Evolutionary conservation across 768 basidiomycete species (phyloP).

Genomic region (Macrolepiota albuminosa): DNA sequence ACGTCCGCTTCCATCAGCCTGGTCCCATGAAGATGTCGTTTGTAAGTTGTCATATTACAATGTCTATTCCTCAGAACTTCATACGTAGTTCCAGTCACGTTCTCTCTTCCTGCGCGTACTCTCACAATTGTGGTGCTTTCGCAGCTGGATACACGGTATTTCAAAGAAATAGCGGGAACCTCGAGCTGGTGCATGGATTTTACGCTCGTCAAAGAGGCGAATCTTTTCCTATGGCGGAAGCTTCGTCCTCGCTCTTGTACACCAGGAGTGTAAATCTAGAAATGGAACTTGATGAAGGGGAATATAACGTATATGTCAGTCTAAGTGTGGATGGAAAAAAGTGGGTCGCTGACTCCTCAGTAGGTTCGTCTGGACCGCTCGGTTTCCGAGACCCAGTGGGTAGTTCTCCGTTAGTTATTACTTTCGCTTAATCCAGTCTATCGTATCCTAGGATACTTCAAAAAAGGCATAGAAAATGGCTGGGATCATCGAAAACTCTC

Average conservation of each 20-base stretch:
- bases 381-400: conserved; percentile 18
- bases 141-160: conserved; percentile 47
- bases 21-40: conserved; percentile 50
- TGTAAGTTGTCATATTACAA: conserved; percentile 30
- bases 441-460: conserved; percentile 18
- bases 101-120: conserved; percentile 35
- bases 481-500: conserved; percentile 36
- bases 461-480: conserved; percentile 23
- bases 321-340: not conserved
- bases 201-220: conserved; percentile 43
- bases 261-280: conserved; percentile 39
- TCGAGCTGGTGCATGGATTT: conserved; percentile 48
- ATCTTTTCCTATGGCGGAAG: conserved; percentile 32
- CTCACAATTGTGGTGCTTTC: conserved; percentile 48
- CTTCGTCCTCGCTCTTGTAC: conserved; percentile 30
- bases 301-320: conserved; percentile 41
- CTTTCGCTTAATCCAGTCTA: not conserved
- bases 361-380: conserved; percentile 31
- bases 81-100: conserved; percentile 31
- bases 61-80: not conserved
- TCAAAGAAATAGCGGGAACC: conserved; percentile 38
- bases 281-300: conserved; percentile 34
- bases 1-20: conserved; percentile 41
- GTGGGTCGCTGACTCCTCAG: not conserved
- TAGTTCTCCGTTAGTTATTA: not conserved